Evolutionary conservation across 2,329 filamentous ascomycete genomes (phyloP).

Genomic region (Talaromyces sp.): DNA sequence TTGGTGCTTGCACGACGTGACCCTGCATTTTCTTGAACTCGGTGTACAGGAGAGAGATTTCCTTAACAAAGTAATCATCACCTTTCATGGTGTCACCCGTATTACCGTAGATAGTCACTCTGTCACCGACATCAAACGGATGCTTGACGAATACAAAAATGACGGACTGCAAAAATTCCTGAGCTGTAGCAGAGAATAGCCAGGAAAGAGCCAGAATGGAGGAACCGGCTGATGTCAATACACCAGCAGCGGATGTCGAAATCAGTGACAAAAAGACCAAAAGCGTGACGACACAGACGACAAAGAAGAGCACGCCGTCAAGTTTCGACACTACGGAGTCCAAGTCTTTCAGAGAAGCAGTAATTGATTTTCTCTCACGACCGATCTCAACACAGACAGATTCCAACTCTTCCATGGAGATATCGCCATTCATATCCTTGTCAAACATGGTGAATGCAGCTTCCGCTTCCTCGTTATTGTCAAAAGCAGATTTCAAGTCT

Average conservation of each 20-base stretch:
- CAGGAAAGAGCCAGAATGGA: constrained; percentile 85
- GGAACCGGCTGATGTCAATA: constrained; percentile 84
- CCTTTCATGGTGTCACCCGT: constrained; percentile 73
- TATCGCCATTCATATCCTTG: constrained; percentile 94
- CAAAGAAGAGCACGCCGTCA: constrained; percentile 82
- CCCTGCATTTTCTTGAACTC: constrained; percentile 99
- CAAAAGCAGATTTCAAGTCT: constrained; percentile 75
- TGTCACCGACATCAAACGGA: constrained; percentile 92
- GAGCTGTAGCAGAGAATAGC: constrained; percentile 87
- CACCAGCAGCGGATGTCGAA: constrained; percentile 83
- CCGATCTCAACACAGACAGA: constrained; percentile 92
- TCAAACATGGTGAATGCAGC: constrained; percentile 91
- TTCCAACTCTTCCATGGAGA: constrained; percentile 92
- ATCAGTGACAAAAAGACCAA: constrained; percentile 87
- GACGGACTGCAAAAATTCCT: constrained; percentile 89
- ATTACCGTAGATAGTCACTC: constrained; percentile 87
- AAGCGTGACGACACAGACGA: constrained; percentile 75
- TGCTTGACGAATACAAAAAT: constrained; percentile 98
- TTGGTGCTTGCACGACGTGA: constrained; percentile 91
- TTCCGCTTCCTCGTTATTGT: constrained; percentile 79
- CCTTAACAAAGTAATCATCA: constrained; percentile 94
- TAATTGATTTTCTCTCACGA: constrained; percentile 90
- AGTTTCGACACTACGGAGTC: constrained; percentile 91
- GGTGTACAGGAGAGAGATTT: constrained; percentile 88
- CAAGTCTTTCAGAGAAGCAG: constrained; percentile 88